Evolutionary conservation across 176 grass and related monocot species (phyloP).

Genomic region (Hsuehochloa calcarea): DNA sequence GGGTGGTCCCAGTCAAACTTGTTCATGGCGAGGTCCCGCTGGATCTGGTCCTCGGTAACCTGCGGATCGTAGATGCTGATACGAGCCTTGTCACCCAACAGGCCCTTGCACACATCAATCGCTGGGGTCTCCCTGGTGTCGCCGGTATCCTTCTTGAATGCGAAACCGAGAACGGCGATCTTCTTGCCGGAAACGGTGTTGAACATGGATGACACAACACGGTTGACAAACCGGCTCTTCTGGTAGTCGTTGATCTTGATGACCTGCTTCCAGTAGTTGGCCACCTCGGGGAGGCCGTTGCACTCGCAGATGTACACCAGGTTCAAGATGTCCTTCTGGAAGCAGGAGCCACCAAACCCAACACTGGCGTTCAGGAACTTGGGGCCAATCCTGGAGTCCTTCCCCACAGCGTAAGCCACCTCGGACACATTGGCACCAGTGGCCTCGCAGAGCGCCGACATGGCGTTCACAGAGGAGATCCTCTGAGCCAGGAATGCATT

Average conservation of each 20-base stretch:
- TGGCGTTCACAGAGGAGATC: slow-evolving; percentile 93
- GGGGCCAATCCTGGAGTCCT: slow-evolving; percentile 78
- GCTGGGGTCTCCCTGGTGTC: slow-evolving; percentile 91
- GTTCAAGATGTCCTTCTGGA: slow-evolving; percentile 95
- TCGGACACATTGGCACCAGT: slow-evolving; percentile 76
- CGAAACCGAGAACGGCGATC: slow-evolving; percentile 83
- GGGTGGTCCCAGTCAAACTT: slow-evolving; percentile 98
- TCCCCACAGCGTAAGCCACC: slow-evolving; percentile 74
- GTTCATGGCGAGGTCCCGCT: slow-evolving; percentile 85
- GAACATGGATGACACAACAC: slow-evolving; percentile 87
- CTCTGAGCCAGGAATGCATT: slow-evolving; percentile 88
- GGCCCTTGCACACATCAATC: slow-evolving; percentile 86
- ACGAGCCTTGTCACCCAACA: slow-evolving; percentile 77
- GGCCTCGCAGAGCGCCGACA: slow-evolving; percentile 87
- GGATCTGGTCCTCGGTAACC: slow-evolving; percentile 88
- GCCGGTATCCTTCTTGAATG: slow-evolving; percentile 94
- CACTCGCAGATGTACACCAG: slow-evolving; percentile 95
- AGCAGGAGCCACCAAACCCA: slow-evolving; percentile 83
- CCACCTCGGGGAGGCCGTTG: slow-evolving; percentile 86
- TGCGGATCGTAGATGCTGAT: slow-evolving; percentile 91
- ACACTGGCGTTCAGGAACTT: slow-evolving; percentile 93
- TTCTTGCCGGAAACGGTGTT: slow-evolving; percentile 87
- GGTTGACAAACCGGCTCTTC: slow-evolving; percentile 92
- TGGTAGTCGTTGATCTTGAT: slow-evolving; percentile 99
- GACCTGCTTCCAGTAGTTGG: slow-evolving; percentile 96